Evolutionary conservation across 2,329 filamentous ascomycete species (phyloP), one percentile per base, ranked within the genome.

Genomic region (Epichloe brachyelytri): DNA sequence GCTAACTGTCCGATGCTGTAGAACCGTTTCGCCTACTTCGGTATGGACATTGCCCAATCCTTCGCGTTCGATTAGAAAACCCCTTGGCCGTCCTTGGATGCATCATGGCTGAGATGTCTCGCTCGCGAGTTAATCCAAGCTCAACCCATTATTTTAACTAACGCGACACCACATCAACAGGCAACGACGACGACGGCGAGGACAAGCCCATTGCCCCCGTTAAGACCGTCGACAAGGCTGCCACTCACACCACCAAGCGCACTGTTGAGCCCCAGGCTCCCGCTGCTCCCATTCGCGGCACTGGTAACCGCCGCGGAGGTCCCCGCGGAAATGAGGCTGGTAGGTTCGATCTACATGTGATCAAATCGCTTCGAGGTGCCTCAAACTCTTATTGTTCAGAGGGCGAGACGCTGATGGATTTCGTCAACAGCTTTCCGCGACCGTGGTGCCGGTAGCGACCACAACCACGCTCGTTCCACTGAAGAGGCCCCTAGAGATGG

Each of bases 21-120:
- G 93, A 98, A 98, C 81, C 84, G 87, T 68, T 97, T 87, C 81
- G 91, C 93, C 81, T 85, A 95, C 77, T 88, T 98, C 80, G 91
- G 93, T 97, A 95, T 66, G 72, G 67, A 60, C 56, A 17, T 56
- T 56, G 48, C 57, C 55, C 59, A 53, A 58, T 57, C 54, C 53
- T 54, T 53, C 54, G 56, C 53, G 45, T 38, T 57, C 55, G 54
- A 51, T 50, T 56, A 55, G 55, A 50, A 46, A 19, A 22, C 30
- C 26, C 38, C 34, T 43, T 52, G 48, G 49, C 40, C 22, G 33
- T 38, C 6, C 33, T 30, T 15, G 19, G 19, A 30, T 14, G 34
- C 17, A 11, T 12, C 14, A 37, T 11, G 33, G 22, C 15, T 19
- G n/a, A 30, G 41, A 39, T 12, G 43, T 26, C 43, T 26, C 8